A percentile compares a stretch with the other conserved stretches of the same genome.
phyloP scores from a whole-genome alignment of 2,329 filamentous ascomycete genomes.

The Pseudocercospora cruenta region DNA sequence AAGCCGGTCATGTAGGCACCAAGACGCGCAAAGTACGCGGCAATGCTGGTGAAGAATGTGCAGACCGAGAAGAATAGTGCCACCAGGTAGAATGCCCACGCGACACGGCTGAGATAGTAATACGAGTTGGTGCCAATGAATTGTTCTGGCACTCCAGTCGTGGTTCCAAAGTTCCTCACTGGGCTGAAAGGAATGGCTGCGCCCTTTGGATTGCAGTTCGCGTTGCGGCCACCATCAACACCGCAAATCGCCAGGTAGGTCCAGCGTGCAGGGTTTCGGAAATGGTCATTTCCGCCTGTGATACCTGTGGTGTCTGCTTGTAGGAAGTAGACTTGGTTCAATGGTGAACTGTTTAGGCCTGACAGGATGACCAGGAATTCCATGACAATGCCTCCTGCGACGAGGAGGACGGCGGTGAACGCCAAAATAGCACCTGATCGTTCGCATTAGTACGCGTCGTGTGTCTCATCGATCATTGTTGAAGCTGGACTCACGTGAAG shows the following conservation, averaged over 20 bases:
- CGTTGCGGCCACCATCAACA: constrained; percentile 56
- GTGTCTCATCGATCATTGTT: constrained; percentile 6
- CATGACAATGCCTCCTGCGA: constrained; percentile 64
- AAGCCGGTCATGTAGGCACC: constrained; percentile 69
- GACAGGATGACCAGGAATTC: constrained; percentile 69
- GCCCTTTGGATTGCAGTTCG: constrained; percentile 65
- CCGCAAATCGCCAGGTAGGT: constrained; percentile 87
- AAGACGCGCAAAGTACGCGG: constrained; percentile 72
- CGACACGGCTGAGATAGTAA: constrained; percentile 87
- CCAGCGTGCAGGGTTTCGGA: constrained; percentile 72
- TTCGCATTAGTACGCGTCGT: background rate
- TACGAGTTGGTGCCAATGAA: constrained; percentile 66
- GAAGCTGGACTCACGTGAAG: constrained; percentile 25
- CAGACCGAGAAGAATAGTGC: constrained; percentile 75
- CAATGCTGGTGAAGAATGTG: constrained; percentile 68
- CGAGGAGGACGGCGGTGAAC: constrained; percentile 62
- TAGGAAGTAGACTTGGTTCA: constrained; percentile 84
- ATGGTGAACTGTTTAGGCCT: constrained; percentile 59
- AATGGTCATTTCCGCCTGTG: constrained; percentile 60
- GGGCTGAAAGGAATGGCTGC: constrained; percentile 70
- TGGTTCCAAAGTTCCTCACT: constrained; percentile 62
- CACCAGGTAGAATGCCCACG: constrained; percentile 89
- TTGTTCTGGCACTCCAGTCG: constrained; percentile 54
- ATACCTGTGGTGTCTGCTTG: constrained; percentile 76
- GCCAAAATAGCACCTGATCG: constrained; percentile 59